Percentiles rank a stretch among this genome's conserved stretches.
phyloP scores from a whole-genome alignment of 169 alveolate species.

The Plasmodium yoelii region DNA sequence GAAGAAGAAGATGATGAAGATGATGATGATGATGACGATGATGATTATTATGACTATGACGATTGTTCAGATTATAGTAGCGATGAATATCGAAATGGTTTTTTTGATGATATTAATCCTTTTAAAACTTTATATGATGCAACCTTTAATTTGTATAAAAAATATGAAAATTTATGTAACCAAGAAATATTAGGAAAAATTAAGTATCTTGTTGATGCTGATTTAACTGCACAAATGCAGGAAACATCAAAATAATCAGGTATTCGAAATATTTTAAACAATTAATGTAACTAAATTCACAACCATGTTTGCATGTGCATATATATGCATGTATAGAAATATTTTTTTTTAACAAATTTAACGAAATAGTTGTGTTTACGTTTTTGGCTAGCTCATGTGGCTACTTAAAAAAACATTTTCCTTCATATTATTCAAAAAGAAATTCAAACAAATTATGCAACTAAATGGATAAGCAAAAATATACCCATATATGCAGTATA shows the following conservation, averaged over 20 bases:
- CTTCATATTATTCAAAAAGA: too few species aligned
- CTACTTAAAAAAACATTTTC: too few species aligned
- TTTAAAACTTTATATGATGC: constrained; percentile 54
- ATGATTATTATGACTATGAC: constrained; percentile 33
- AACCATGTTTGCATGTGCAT: too few species aligned
- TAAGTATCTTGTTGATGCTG: constrained; percentile 61
- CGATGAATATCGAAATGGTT: constrained; percentile 70
- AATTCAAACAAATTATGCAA: too few species aligned
- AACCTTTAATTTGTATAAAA: constrained; percentile 26
- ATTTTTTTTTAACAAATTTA: too few species aligned
- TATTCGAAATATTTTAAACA: too few species aligned
- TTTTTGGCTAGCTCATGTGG: too few species aligned
- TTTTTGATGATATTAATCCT: constrained; percentile 65
- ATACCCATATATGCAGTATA: too few species aligned
- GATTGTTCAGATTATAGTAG: constrained; percentile 66
- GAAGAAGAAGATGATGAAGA: constrained; percentile 58
- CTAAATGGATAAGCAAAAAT: too few species aligned
- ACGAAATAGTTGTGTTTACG: too few species aligned
- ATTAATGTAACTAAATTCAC: too few species aligned
- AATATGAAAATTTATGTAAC: constrained; percentile 43
- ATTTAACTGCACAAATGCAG: constrained; percentile 39
- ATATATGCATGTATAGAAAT: too few species aligned
- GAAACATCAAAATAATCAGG: background rate
- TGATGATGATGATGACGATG: constrained; percentile 60
- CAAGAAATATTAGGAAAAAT: constrained; percentile 35